Conservation (phyloP, 768 basidiomycete species). For the Tephrocybe sp. region DNA sequence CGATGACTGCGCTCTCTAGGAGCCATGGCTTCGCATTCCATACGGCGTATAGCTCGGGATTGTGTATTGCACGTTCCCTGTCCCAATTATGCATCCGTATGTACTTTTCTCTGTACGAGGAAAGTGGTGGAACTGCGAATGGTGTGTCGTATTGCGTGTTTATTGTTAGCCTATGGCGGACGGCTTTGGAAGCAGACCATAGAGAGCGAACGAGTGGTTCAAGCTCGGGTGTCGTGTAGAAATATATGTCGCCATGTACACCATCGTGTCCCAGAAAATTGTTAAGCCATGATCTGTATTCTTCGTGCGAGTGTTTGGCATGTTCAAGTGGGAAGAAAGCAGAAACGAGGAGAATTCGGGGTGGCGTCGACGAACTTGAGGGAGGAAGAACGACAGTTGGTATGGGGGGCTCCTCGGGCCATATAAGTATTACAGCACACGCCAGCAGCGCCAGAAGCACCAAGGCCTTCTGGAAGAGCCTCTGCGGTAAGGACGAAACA, state of each 20-base stretch:
- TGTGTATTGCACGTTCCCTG: slow-evolving; percentile 40
- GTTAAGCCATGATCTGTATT: slow-evolving; percentile 43
- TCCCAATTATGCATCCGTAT: slow-evolving; percentile 41
- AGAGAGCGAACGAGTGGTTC: slow-evolving; percentile 27
- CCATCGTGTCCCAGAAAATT: slow-evolving; percentile 41
- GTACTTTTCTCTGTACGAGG: slow-evolving; percentile 32
- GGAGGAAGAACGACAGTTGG: too few relatives aligned
- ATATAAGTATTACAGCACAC: too few relatives aligned
- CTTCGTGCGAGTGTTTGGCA: slow-evolving; percentile 46
- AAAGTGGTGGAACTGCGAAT: slow-evolving; percentile 47
- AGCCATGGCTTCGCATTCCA: slow-evolving; percentile 57
- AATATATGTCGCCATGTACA: slow-evolving; percentile 44
- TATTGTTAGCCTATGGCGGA: slow-evolving; percentile 3
- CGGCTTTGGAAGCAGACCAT: background rate
- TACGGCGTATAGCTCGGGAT: slow-evolving; percentile 49
- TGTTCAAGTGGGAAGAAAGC: slow-evolving; percentile 51
- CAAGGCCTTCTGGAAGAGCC: too few relatives aligned
- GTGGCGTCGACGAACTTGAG: background rate
- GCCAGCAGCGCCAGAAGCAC: too few relatives aligned
- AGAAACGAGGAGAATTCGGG: slow-evolving; percentile 48
- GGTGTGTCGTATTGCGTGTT: slow-evolving; percentile 35
- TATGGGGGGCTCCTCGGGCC: too few relatives aligned
- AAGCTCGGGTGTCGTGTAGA: slow-evolving; percentile 45
- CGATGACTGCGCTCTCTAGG: slow-evolving; percentile 39
- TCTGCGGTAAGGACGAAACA: too few relatives aligned